These are phyloP conservation scores for Oxytropis ochrocephala DNA, from an alignment of 306 rosid genomes.

Conservation along the genomic window DNA sequence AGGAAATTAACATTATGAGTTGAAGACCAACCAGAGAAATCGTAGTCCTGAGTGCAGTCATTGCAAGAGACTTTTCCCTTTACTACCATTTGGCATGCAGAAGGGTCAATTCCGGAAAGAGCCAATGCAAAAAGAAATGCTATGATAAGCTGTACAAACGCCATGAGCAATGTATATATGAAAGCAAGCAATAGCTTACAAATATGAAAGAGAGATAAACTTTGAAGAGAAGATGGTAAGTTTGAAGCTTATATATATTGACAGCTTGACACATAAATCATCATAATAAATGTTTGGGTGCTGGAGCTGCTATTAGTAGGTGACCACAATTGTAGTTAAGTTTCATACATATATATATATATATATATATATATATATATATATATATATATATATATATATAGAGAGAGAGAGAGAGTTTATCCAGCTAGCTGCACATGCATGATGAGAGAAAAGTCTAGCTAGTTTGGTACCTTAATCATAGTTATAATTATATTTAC, in stretches of 20 bases:
- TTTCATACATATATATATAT: no score
- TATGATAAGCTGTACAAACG: slow-evolving; percentile 26
- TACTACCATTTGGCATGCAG: slow-evolving; percentile 39
- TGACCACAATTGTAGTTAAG: slow-evolving; percentile 20
- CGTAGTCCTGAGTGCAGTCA: slow-evolving; percentile 43
- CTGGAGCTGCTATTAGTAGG: slow-evolving; percentile 24
- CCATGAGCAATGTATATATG: slow-evolving; percentile 34
- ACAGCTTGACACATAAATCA: background rate
- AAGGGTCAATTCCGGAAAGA: slow-evolving; percentile 31
- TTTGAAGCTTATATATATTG: slow-evolving; percentile 17
- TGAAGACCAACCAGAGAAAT: slow-evolving; percentile 54
- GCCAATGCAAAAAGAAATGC: slow-evolving; percentile 40
- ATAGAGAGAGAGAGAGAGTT: no score
- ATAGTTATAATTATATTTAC: no score
- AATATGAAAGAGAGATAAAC: background rate
- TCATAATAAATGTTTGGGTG: slow-evolving; percentile 20
- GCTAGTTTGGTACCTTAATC: no score
- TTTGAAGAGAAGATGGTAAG: slow-evolving; percentile 10
- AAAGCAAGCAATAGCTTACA: background rate
- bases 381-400: no score
- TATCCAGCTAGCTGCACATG: no score
- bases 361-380: no score
- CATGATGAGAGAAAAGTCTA: no score
- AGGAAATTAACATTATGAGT: background rate
- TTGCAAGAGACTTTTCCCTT: slow-evolving; percentile 67